Evolutionary conservation across 1,284 basidiomycete genomes (phyloP), one percentile per base, ranked within the genome.

Genomic region (Fomitopsis betulina): DNA sequence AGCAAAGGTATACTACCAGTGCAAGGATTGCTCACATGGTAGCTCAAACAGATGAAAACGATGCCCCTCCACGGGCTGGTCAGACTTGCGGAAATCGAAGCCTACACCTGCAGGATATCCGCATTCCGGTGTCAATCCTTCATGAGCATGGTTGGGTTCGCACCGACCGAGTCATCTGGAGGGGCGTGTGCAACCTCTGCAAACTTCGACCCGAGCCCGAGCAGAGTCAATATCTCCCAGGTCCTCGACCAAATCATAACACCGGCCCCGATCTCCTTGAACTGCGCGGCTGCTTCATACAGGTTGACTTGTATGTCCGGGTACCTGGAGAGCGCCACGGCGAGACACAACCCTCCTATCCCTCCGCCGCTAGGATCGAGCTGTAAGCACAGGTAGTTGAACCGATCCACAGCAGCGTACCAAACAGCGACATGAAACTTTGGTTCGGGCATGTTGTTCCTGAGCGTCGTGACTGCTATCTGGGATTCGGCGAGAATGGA

Each of bases 191-290:
- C 76, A 9, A 79, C 73, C 55, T 71, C 71, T 13, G 74, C 68
- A 55, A 81, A 75, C 23, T 76, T 68, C 5, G 66, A 51, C 6
- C 68, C 72, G 47, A 81, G 66, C 2, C 76, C 77, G 56, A 81
- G 72, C 7, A 67, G 60, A 50, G 75, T 65, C 17, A 81, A 62
- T 33, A 80, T 77, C 37, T 67, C 67, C 79, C 79, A 80, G 12
- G 78, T 72, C 50, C 70, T 63, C 10, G 68, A 68, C 76, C 77
- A 79, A 30, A 80, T 76, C 74, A 76, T 77, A 19, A 80, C 75
- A 1, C 79, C 79, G 10, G 80, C 80, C 5, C 79, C 79, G 30
- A 82, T 79, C 63, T 82, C 80, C 55, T 70, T 76, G 68, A 81
- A 79, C 21, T 71, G 73, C 7, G 69, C 72, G 10, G 79, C 72